A percentile compares a stretch with the other conserved stretches of the same genome.
Evolutionary conservation across 805 yeast genomes (phyloP).

Genomic region (Candida oleophila): DNA sequence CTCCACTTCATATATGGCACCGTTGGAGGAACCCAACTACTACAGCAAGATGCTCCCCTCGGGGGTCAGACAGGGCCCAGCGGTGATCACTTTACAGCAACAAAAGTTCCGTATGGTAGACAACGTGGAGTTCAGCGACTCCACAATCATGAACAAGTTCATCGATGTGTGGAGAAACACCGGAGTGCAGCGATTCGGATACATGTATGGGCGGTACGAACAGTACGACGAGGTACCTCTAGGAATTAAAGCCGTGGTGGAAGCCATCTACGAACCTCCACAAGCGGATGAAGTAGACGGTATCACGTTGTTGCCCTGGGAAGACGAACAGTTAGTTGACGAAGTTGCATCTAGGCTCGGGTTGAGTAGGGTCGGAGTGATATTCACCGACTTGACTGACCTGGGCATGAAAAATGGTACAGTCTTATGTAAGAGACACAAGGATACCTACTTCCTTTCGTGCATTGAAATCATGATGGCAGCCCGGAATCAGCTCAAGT

Average conservation of each 20-base stretch:
- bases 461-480: constrained; percentile 87
- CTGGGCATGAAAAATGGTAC: constrained; percentile 84
- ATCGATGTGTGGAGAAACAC: constrained; percentile 90
- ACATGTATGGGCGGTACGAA: constrained; percentile 79
- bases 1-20: constrained; percentile 69
- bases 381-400: constrained; percentile 88
- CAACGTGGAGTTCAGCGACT: constrained; percentile 86
- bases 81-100: constrained; percentile 88
- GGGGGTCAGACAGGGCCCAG: constrained; percentile 58
- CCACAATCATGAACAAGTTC: constrained; percentile 72
- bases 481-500: constrained; percentile 67
- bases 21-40: constrained; percentile 71
- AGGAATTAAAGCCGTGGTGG: constrained; percentile 91
- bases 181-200: constrained; percentile 84
- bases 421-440: constrained; percentile 90
- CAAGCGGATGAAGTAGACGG: constrained; percentile 89
- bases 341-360: constrained; percentile 59
- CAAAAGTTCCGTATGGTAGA: constrained; percentile 95
- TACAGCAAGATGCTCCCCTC: constrained; percentile 58
- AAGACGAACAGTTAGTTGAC: constrained; percentile 53
- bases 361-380: constrained; percentile 70
- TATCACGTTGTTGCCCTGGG: constrained; percentile 57
- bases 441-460: constrained; percentile 83
- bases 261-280: constrained; percentile 91
- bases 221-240: constrained; percentile 80